A percentile compares a stretch with the other conserved stretches of the same genome.
These are phyloP conservation scores for Apiospora hydei DNA, from an alignment of 2,329 filamentous ascomycete species.

Conservation along the genomic window DNA sequence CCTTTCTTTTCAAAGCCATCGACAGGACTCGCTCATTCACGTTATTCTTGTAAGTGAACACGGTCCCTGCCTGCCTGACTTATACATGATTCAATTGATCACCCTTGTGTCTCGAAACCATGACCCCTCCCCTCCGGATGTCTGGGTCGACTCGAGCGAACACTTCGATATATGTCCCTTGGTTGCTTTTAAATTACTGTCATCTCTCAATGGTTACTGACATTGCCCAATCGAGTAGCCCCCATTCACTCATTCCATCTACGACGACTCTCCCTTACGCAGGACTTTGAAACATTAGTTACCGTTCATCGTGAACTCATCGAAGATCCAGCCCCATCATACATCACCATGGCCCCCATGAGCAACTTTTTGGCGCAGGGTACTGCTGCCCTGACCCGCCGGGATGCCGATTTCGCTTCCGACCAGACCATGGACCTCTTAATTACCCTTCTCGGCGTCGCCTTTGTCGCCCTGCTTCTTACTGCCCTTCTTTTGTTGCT, in stretches of 20 bases:
- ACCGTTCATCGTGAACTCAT: constrained; percentile 12
- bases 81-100: constrained; percentile 2
- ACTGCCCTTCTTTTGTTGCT: constrained; percentile 75
- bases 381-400: constrained; percentile 54
- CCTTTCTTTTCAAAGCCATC: constrained; percentile 48
- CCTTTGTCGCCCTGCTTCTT: constrained; percentile 75
- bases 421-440: constrained; percentile 78
- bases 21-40: constrained; percentile 16
- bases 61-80: not conserved
- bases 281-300: constrained; percentile 35
- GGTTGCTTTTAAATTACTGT: not conserved
- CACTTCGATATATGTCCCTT: not conserved
- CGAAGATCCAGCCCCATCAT: constrained; percentile 1
- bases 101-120: constrained; percentile 9
- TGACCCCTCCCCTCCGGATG: not conserved
- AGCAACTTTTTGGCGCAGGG: constrained; percentile 48
- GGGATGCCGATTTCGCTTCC: constrained; percentile 55
- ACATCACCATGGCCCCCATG: constrained; percentile 47
- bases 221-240: constrained; percentile 16
- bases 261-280: constrained; percentile 30
- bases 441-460: constrained; percentile 79
- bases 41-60: not conserved
- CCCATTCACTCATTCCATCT: constrained; percentile 31
- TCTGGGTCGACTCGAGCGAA: not conserved
- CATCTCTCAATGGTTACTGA: not conserved